A percentile compares a stretch with the other conserved stretches of the same genome.
Evolutionary conservation across 139 green algal genomes (phyloP).

Genomic region (Closterium sp.): DNA sequence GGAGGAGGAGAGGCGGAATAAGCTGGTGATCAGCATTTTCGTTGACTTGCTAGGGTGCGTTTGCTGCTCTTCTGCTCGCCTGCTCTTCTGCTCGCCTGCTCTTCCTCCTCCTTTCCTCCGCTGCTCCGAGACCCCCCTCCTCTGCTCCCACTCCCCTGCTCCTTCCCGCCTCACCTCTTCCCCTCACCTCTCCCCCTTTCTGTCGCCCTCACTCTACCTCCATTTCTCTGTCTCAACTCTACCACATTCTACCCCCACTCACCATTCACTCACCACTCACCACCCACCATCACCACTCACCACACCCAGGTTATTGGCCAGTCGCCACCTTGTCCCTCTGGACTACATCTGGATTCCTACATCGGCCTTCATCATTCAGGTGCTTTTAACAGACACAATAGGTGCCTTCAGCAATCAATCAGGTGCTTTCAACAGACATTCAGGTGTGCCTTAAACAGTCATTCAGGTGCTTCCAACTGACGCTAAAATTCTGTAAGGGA

Average conservation of each 20-base stretch:
- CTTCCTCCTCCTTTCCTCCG: not conserved
- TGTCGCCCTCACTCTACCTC: not conserved
- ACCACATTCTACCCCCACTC: too few species aligned
- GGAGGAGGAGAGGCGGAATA: not conserved
- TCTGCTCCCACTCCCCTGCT: not conserved
- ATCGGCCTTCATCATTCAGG: not conserved
- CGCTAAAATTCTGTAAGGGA: not conserved
- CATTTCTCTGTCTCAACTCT: not conserved
- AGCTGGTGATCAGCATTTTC: not conserved
- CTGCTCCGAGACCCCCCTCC: not conserved
- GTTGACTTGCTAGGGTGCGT: not conserved
- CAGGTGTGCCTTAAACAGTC: not conserved
- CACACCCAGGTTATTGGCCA: not conserved
- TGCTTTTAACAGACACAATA: not conserved
- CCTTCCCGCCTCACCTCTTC: not conserved
- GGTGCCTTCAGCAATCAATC: not conserved
- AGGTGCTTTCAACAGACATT: not conserved
- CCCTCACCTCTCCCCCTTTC: not conserved
- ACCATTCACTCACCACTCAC: not conserved
- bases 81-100: not conserved
- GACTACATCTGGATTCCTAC: not conserved
- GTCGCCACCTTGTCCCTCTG: not conserved
- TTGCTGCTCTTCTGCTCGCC: not conserved
- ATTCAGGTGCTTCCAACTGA: slow-evolving; percentile 16
- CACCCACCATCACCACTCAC: not conserved